Conservation (phyloP, 2,329 filamentous ascomycete species). For the Penicillium crustosum region DNA sequence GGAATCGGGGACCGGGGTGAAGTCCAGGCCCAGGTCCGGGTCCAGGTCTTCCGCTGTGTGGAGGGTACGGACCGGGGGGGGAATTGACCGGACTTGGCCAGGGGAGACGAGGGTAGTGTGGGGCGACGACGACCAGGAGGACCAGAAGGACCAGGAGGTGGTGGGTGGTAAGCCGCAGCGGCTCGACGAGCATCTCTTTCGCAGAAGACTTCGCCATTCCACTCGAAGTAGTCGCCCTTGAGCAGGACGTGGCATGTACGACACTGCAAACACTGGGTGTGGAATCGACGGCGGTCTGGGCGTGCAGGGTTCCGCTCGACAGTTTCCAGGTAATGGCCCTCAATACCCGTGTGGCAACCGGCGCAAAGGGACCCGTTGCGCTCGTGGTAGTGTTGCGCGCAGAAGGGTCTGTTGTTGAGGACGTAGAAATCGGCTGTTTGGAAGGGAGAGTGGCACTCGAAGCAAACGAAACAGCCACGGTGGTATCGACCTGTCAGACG, state of each 20-base stretch:
- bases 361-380: slow-evolving; percentile 84
- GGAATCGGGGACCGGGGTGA: slow-evolving; percentile 23
- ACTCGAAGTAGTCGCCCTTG: slow-evolving; percentile 86
- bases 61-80: slow-evolving; percentile 29
- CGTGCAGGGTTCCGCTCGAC: slow-evolving; percentile 45
- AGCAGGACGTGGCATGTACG: slow-evolving; percentile 69
- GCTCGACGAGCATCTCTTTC: slow-evolving; percentile 76
- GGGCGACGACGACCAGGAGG: slow-evolving; percentile 37
- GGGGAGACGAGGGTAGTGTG: slow-evolving; percentile 35
- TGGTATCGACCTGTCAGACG: slow-evolving; percentile 91
- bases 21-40: slow-evolving; percentile 15
- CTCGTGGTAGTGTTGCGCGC: slow-evolving; percentile 87
- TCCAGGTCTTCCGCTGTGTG: slow-evolving; percentile 1
- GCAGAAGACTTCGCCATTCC: slow-evolving; percentile 76
- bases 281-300: slow-evolving; percentile 67
- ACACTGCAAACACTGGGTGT: slow-evolving; percentile 83
- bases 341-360: slow-evolving; percentile 79
- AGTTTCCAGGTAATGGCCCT: slow-evolving; percentile 90
- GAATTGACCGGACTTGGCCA: slow-evolving; percentile 30
- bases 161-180: slow-evolving; percentile 32
- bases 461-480: slow-evolving; percentile 91
- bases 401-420: slow-evolving; percentile 81
- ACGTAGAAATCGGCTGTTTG: slow-evolving; percentile 91
- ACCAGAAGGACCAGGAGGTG: slow-evolving; percentile 32
- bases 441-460: slow-evolving; percentile 77